These are phyloP conservation scores for Teratosphaeria gauchensis DNA, from an alignment of 2,329 filamentous ascomycete species.

Conservation along the genomic window DNA sequence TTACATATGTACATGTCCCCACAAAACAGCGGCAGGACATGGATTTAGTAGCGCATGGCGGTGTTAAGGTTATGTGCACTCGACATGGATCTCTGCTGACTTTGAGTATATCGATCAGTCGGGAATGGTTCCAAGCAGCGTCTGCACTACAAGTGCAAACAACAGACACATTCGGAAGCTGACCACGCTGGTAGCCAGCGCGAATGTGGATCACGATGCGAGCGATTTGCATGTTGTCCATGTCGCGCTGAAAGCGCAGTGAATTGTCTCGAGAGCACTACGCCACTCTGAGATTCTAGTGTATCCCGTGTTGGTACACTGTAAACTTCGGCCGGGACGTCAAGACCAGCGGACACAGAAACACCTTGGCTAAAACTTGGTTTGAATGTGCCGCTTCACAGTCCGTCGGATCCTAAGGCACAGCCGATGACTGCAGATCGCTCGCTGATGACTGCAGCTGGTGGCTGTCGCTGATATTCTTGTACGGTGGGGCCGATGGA, in stretches of 20 bases:
- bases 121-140: background rate
- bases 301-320: background rate
- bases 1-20: conserved; percentile 12
- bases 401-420: background rate
- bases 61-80: conserved; percentile 7
- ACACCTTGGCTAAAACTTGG: background rate
- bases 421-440: background rate
- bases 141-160: background rate
- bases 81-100: background rate
- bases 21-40: conserved; percentile 8
- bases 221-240: no score
- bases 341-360: background rate
- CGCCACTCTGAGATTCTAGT: background rate
- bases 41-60: conserved; percentile 7
- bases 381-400: background rate
- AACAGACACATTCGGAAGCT: background rate
- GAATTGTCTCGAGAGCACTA: no score
- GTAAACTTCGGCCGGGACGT: background rate
- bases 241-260: no score
- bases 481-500: background rate
- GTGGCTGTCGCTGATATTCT: background rate
- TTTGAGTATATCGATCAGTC: background rate
- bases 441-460: background rate
- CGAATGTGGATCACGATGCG: no score
- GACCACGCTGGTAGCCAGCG: no score